phyloP scores from a whole-genome alignment of 2,329 filamentous ascomycete genomes.

The Gnomoniopsis sp. region DNA sequence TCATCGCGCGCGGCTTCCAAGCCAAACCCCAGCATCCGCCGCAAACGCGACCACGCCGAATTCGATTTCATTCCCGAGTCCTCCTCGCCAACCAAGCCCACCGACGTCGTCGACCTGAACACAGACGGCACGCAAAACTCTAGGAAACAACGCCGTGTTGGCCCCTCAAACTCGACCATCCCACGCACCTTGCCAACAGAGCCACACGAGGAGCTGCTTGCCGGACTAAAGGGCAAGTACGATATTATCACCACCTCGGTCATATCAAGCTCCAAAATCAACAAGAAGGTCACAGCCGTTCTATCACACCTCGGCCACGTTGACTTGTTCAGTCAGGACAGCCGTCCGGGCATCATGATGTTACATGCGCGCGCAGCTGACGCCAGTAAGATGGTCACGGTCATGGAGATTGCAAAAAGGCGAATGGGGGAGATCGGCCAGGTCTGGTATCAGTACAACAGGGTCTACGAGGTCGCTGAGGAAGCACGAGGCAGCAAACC shows the following conservation, averaged over 20 bases:
- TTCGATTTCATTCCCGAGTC: conserved; percentile 1
- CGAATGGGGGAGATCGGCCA: conserved; percentile 45
- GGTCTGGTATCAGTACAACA: conserved; percentile 56
- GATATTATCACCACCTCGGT: conserved; percentile 51
- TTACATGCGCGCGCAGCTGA: conserved; percentile 49
- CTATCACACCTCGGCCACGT: conserved; percentile 41
- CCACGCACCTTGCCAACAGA: conserved; percentile 26
- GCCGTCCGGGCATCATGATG: conserved; percentile 37
- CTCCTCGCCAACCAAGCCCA: neutral
- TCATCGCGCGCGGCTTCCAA: neutral
- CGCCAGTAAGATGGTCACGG: conserved; percentile 63
- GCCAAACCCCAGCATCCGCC: neutral
- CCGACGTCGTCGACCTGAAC: neutral
- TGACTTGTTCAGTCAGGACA: conserved; percentile 21
- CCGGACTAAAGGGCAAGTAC: conserved; percentile 42
- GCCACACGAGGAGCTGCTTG: conserved; percentile 40
- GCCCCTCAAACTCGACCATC: conserved; percentile 15
- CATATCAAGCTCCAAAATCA: conserved; percentile 58
- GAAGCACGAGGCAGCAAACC: conserved; percentile 20
- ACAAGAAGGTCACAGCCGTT: conserved; percentile 46
- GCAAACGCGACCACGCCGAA: conserved; percentile 9
- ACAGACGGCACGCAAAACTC: neutral
- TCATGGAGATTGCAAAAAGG: conserved; percentile 63
- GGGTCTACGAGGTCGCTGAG: conserved; percentile 45
- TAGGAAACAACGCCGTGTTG: conserved; percentile 23